Evolutionary conservation across 2,329 filamentous ascomycete genomes (phyloP).

Genomic region (Sarocladium oryzae): DNA sequence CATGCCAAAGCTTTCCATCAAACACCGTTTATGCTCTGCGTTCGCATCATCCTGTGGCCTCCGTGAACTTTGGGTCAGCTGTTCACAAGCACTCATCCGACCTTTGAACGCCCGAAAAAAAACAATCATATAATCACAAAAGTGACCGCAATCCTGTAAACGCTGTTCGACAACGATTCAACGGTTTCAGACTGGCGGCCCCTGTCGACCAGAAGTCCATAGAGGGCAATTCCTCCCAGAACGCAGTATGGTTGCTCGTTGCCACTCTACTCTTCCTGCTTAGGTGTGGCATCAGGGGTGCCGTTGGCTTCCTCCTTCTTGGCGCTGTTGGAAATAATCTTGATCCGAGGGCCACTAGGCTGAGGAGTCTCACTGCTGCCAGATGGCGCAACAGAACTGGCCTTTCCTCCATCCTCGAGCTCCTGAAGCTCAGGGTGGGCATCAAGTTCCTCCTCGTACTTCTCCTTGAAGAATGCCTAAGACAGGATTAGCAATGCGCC

Average conservation of each 20-base stretch:
- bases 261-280: slow-evolving; percentile 43
- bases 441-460: slow-evolving; percentile 46
- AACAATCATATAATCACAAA: slow-evolving; percentile 22
- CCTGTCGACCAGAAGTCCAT: too few species aligned
- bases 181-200: slow-evolving; percentile 6
- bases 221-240: too few species aligned
- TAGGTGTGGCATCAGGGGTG: slow-evolving; percentile 35
- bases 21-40: not conserved
- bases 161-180: not conserved
- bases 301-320: slow-evolving; percentile 29
- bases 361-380: slow-evolving; percentile 59
- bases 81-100: slow-evolving; percentile 12
- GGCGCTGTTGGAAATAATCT: slow-evolving; percentile 48
- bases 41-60: not conserved
- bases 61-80: not conserved
- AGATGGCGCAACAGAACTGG: slow-evolving; percentile 40
- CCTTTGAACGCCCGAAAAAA: slow-evolving; percentile 11
- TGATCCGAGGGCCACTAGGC: slow-evolving; percentile 60
- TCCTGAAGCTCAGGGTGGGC: slow-evolving; percentile 50
- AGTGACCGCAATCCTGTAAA: slow-evolving; percentile 12
- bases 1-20: not conserved
- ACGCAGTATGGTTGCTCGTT: slow-evolving; percentile 4
- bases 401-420: slow-evolving; percentile 41
- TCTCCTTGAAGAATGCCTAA: slow-evolving; percentile 51
- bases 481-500: slow-evolving; percentile 24